Base-by-base conservation (phyloP, 257 asterid species). In the Lycium ferocissimum region DNA sequence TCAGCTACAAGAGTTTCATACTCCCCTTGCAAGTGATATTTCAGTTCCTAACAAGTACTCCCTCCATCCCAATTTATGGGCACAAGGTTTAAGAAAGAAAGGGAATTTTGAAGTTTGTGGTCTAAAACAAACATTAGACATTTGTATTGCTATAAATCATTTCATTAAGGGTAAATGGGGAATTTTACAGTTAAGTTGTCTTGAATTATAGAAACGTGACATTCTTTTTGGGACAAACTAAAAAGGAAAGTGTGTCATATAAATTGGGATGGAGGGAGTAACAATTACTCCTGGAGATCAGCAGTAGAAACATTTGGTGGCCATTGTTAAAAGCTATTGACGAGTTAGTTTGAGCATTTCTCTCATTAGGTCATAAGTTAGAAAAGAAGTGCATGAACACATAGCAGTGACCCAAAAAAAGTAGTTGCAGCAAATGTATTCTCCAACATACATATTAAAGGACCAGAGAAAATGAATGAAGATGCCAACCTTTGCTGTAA, bases 401-500 rank as follows among this genome's bases (percentile, higher is more conserved):
- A 37, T 18, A 33, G 26, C 80, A 58, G 54, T 33, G 12, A 67
- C 51, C 51, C 14, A 51, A 83, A 33, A 82, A 82, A 71, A 33
- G 49, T 65, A 9, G 65, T 13, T 22, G 45, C 49, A 0, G 5
- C 40, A 40, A 47, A 63, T 13, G 22, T 10, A 59, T 2, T 61
- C 65, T 18, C 0, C 0, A 9, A 14, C 15, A 45, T 40, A 35
- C 15, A 43, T 37, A 47, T 11, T 62, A 51, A 51, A 83, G 33
- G 65, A 51, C 75, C 62, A 83, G 37, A 83, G 37, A 58, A 81
- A 73, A 58, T 33, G 70, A 54, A 85, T 33, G 53, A 53, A 75
- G 33, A 85, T 62, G 80, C 88, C 89, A 66, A 94, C 99, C 98
- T 88, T 94, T 49, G 96, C 95, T 65, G 90, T 86, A 83, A 96